These are phyloP conservation scores for Rubia peregrina DNA, from an alignment of 305 asterid genomes.

Conservation along the genomic window DNA sequence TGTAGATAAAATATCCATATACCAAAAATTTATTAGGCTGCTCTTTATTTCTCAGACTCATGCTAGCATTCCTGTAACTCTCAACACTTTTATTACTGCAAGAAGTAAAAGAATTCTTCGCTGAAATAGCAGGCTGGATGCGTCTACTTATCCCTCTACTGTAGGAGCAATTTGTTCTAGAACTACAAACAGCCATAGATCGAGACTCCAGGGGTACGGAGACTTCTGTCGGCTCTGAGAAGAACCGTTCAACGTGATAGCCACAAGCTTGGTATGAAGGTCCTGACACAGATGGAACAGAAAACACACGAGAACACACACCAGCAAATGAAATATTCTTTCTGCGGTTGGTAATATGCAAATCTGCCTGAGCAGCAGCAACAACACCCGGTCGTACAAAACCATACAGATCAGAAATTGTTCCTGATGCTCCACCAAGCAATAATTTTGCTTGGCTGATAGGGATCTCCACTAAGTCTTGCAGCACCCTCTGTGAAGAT, in stretches of 20 bases:
- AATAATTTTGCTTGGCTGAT: conserved; percentile 45
- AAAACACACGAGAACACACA: conserved; percentile 62
- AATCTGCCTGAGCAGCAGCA: conserved; percentile 64
- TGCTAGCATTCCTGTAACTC: conserved; percentile 46
- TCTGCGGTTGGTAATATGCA: conserved; percentile 42
- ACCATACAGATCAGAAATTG: conserved; percentile 37
- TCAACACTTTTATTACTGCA: conserved; percentile 32
- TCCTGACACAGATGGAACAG: conserved; percentile 70
- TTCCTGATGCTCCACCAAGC: conserved; percentile 37
- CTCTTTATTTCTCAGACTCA: conserved; percentile 58
- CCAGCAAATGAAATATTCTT: conserved; percentile 60
- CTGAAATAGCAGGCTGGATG: conserved; percentile 32
- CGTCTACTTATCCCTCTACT: conserved; percentile 29
- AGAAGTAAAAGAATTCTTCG: conserved; percentile 33
- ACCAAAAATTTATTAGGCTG: conserved; percentile 56
- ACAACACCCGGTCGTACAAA: conserved; percentile 52
- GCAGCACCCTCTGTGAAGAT: conserved; percentile 38
- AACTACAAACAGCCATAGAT: conserved; percentile 53
- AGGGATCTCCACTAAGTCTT: conserved; percentile 42
- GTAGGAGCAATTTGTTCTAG: conserved; percentile 29
- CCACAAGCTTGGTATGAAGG: conserved; percentile 66
- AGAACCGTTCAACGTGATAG: conserved; percentile 47
- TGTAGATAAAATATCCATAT: conserved; percentile 60
- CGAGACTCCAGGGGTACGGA: conserved; percentile 25
- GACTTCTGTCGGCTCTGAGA: conserved; percentile 33